Evolutionary conservation across 306 rosid species (phyloP).

Genomic region (Datisca glomerata): DNA sequence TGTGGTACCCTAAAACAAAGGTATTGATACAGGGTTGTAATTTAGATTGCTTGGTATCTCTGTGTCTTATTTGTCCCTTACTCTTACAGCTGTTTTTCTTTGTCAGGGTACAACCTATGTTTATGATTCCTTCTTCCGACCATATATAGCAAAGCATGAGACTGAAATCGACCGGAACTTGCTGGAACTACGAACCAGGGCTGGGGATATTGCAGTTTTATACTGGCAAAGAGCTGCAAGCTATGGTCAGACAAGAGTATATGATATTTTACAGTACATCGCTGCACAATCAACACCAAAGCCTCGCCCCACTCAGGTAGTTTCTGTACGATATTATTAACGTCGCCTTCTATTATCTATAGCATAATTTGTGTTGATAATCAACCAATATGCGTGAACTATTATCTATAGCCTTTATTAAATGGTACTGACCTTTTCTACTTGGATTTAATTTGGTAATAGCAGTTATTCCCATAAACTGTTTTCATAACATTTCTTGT

Average conservation of each 20-base stretch:
- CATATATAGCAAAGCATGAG: slow-evolving; percentile 78
- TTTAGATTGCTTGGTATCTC: neutral
- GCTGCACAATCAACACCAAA: slow-evolving; percentile 78
- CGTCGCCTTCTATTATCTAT: too few relatives aligned
- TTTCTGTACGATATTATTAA: slow-evolving; percentile 2
- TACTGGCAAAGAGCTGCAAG: slow-evolving; percentile 86
- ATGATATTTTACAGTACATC: slow-evolving; percentile 73
- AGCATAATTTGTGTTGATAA: too few relatives aligned
- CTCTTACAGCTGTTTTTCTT: slow-evolving; percentile 8
- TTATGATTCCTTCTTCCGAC: slow-evolving; percentile 84
- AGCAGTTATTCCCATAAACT: too few relatives aligned
- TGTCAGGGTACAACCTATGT: slow-evolving; percentile 84
- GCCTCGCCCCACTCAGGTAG: slow-evolving; percentile 64
- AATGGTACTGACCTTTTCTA: too few relatives aligned
- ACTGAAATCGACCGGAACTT: slow-evolving; percentile 72
- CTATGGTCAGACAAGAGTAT: slow-evolving; percentile 76
- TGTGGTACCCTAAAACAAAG: slow-evolving; percentile 88
- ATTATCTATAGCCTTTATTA: too few relatives aligned
- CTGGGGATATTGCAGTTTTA: slow-evolving; percentile 52
- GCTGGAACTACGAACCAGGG: slow-evolving; percentile 75
- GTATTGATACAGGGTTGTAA: slow-evolving; percentile 24
- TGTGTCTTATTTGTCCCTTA: neutral
- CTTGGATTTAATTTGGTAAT: too few relatives aligned
- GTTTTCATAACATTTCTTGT: too few relatives aligned
- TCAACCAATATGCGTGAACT: too few relatives aligned